Evolutionary conservation across 345 rosid species (phyloP).

Genomic region (Gossypium australe): DNA sequence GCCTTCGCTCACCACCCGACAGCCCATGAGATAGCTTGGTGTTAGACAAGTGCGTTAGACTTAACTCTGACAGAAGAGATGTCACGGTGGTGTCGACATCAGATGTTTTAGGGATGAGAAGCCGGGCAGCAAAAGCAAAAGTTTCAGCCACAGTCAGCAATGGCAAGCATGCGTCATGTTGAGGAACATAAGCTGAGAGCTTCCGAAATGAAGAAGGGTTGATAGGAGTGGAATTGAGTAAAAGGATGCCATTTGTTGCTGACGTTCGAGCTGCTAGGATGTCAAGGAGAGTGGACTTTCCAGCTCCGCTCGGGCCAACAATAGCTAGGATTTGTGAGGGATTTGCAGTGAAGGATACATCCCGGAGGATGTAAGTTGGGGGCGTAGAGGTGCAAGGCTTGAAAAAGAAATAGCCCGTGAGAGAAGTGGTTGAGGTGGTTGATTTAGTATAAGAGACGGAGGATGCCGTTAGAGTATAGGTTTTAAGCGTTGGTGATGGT

Average conservation of each 20-base stretch:
- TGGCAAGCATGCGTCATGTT: conserved; percentile 70
- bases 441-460: conserved; percentile 62
- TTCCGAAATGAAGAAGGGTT: conserved; percentile 78
- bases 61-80: conserved; percentile 59
- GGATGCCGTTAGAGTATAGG: conserved; percentile 59
- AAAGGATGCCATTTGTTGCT: conserved; percentile 62
- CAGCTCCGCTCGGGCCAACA: conserved; percentile 97
- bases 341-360: conserved; percentile 66
- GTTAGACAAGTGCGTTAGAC: conserved; percentile 48
- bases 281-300: conserved; percentile 92
- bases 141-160: conserved; percentile 77
- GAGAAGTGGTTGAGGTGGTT: conserved; percentile 16
- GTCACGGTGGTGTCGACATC: conserved; percentile 33
- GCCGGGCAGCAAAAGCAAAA: conserved; percentile 63
- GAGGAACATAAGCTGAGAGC: conserved; percentile 86
- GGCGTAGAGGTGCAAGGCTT: conserved; percentile 37
- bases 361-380: conserved; percentile 52
- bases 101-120: conserved; percentile 45
- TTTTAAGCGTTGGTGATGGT: conserved; percentile 25
- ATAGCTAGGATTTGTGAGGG: conserved; percentile 87
- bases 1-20: conserved; percentile 81
- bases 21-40: conserved; percentile 51
- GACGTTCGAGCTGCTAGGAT: conserved; percentile 79
- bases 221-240: conserved; percentile 64
- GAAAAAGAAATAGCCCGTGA: conserved; percentile 30